Conservation (phyloP, 129 eudicot species). For the Rutidosis leptorrhynchoides region DNA sequence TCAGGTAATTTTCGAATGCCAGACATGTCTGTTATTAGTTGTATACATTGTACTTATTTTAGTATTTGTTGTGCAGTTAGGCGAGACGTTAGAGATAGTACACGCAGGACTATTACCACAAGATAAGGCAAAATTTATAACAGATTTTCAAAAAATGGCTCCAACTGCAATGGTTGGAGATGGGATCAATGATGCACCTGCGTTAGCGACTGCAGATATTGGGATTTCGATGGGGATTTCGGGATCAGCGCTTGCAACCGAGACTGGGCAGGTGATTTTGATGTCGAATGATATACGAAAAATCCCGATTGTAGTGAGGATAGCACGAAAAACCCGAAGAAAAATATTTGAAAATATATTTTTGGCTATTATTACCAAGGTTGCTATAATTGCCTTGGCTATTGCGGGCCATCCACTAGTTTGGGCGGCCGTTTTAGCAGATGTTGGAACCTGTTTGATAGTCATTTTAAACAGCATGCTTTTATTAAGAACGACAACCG, state of each 20-base stretch:
- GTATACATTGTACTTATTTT: constrained; percentile 15
- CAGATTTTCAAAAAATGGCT: constrained; percentile 47
- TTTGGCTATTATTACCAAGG: constrained; percentile 59
- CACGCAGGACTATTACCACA: constrained; percentile 77
- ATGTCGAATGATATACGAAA: constrained; percentile 81
- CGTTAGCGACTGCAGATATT: constrained; percentile 81
- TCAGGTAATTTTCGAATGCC: constrained; percentile 39
- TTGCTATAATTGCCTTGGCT: constrained; percentile 60
- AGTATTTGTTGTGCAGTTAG: constrained; percentile 46
- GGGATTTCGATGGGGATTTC: constrained; percentile 98
- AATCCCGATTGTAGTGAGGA: constrained; percentile 54
- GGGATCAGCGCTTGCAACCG: constrained; percentile 95
- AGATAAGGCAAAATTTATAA: constrained; percentile 65
- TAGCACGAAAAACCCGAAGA: constrained; percentile 47
- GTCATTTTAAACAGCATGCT: constrained; percentile 91
- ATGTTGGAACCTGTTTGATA: constrained; percentile 78
- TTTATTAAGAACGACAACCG: constrained; percentile 34
- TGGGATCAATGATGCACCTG: constrained; percentile 90
- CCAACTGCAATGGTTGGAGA: constrained; percentile 96
- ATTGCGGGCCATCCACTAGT: constrained; percentile 83
- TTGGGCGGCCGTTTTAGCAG: constrained; percentile 90
- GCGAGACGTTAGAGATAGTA: constrained; percentile 49
- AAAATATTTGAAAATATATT: constrained; percentile 68
- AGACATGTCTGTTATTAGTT: neutral
- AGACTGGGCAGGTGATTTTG: constrained; percentile 69